These are phyloP conservation scores for Suillus subalutaceus DNA, from an alignment of 768 basidiomycete genomes.

Conservation along the genomic window DNA sequence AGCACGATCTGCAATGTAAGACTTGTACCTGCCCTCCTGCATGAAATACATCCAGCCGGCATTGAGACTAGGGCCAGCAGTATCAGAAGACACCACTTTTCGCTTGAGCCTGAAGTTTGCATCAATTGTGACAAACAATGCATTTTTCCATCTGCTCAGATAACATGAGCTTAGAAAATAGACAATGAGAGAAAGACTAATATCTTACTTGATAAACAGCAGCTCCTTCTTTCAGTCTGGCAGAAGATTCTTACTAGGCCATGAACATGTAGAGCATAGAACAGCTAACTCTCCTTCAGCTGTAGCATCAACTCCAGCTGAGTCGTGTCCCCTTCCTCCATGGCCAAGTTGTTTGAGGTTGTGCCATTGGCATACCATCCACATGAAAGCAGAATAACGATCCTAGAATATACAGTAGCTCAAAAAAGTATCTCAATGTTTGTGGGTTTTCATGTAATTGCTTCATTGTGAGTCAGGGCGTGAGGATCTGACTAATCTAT, in stretches of 20 bases:
- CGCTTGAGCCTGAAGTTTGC: conserved; percentile 37
- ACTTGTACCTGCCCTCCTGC: conserved; percentile 20
- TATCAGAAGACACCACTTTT: conserved; percentile 25
- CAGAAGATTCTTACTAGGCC: conserved; percentile 23
- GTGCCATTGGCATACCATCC: conserved; percentile 18
- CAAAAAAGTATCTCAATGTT: no score
- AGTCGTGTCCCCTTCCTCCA: conserved; percentile 23
- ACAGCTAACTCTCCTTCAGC: conserved; percentile 22
- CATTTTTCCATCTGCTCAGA: conserved; percentile 29
- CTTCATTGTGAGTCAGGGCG: no score
- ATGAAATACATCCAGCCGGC: conserved; percentile 31
- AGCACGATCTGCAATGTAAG: conserved; percentile 19
- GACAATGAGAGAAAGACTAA: neutral
- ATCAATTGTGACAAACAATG: conserved; percentile 31
- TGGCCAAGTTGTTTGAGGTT: conserved; percentile 29
- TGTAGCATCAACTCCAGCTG: neutral
- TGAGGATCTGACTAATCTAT: no score
- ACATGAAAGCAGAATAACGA: conserved; percentile 13
- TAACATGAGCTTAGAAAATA: neutral
- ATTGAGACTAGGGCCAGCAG: conserved; percentile 31
- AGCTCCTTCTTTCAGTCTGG: conserved; percentile 5
- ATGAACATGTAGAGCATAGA: conserved; percentile 31
- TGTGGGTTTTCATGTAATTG: no score
- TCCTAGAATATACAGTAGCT: conserved; percentile 11
- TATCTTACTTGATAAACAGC: neutral